These are phyloP conservation scores for Porogramme epimiltina DNA, from an alignment of 1,284 basidiomycete genomes.

Conservation along the genomic window DNA sequence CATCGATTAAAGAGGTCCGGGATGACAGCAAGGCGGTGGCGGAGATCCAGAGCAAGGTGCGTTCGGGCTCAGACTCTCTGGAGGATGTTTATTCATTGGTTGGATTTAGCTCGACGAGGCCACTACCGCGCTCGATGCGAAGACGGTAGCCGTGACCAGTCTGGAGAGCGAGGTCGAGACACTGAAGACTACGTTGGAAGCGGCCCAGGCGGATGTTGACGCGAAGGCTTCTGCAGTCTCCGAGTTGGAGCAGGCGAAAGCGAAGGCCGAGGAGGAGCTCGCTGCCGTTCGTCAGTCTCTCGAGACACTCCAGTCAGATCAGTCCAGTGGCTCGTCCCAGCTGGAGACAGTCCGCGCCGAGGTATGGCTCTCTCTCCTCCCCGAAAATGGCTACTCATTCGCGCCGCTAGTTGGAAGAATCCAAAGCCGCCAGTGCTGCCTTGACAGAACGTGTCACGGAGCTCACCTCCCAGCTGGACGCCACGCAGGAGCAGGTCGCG, in stretches of 20 bases:
- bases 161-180: constrained; percentile 54
- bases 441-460: constrained; percentile 48
- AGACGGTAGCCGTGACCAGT: constrained; percentile 46
- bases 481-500: constrained; percentile 51
- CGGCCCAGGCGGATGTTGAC: constrained; percentile 48
- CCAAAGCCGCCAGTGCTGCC: constrained; percentile 40
- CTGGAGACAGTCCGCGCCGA: constrained; percentile 48
- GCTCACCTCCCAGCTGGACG: constrained; percentile 53
- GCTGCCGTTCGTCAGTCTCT: constrained; percentile 44
- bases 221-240: constrained; percentile 45
- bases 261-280: constrained; percentile 50
- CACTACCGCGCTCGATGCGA: constrained; percentile 51
- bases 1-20: constrained; percentile 68
- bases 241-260: constrained; percentile 52
- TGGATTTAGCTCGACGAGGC: constrained; percentile 57
- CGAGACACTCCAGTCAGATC: constrained; percentile 41
- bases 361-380: constrained; percentile 38
- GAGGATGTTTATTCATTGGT: background rate
- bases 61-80: constrained; percentile 8
- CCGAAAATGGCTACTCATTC: constrained; percentile 6
- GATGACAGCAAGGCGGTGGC: constrained; percentile 58
- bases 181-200: constrained; percentile 53
- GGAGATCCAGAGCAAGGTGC: constrained; percentile 64
- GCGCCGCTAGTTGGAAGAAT: constrained; percentile 48
- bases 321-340: constrained; percentile 37